These are phyloP conservation scores for Retiboletus flavoniger DNA, from an alignment of 1,284 basidiomycete genomes.

Conservation along the genomic window DNA sequence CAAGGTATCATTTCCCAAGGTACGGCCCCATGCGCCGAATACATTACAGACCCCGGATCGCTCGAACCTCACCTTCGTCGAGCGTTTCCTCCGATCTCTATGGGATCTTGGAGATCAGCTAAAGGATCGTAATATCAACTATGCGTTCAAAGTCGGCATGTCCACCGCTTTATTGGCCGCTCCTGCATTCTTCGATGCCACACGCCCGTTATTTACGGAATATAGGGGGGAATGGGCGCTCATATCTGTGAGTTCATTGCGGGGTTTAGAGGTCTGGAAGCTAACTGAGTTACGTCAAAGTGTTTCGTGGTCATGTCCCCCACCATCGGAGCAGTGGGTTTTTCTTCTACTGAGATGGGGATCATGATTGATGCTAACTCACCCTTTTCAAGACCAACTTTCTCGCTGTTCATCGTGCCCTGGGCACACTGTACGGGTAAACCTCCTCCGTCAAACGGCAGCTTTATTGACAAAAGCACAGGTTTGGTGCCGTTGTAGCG, in stretches of 20 bases:
- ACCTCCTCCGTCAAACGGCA: conserved; percentile 1
- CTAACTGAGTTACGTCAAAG: conserved; percentile 36
- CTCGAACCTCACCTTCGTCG: conserved; percentile 55
- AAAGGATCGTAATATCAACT: conserved; percentile 77
- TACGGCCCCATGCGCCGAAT: conserved; percentile 78
- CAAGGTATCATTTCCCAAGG: conserved; percentile 78
- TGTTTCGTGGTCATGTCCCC: conserved; percentile 90
- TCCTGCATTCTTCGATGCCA: conserved; percentile 82
- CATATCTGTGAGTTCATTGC: conserved; percentile 64
- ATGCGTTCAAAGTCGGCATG: conserved; percentile 86
- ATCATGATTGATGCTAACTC: conserved; percentile 10
- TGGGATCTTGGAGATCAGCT: conserved; percentile 78
- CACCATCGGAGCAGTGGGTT: conserved; percentile 77
- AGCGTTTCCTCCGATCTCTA: conserved; percentile 62
- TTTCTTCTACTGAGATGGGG: not conserved
- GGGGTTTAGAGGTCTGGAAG: conserved; percentile 10
- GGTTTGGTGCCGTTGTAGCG: conserved; percentile 78
- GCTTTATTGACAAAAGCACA: conserved; percentile 33
- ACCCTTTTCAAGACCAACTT: conserved; percentile 69
- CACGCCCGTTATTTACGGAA: conserved; percentile 74
- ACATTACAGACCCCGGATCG: conserved; percentile 77
- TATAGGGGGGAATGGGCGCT: conserved; percentile 94
- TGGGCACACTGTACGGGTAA: conserved; percentile 76
- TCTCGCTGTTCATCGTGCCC: conserved; percentile 71
- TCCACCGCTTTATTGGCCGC: conserved; percentile 78